Percentiles rank a stretch among this genome's conserved stretches.
phyloP scores from a whole-genome alignment of 768 basidiomycete species.

The Collybia sp. region DNA sequence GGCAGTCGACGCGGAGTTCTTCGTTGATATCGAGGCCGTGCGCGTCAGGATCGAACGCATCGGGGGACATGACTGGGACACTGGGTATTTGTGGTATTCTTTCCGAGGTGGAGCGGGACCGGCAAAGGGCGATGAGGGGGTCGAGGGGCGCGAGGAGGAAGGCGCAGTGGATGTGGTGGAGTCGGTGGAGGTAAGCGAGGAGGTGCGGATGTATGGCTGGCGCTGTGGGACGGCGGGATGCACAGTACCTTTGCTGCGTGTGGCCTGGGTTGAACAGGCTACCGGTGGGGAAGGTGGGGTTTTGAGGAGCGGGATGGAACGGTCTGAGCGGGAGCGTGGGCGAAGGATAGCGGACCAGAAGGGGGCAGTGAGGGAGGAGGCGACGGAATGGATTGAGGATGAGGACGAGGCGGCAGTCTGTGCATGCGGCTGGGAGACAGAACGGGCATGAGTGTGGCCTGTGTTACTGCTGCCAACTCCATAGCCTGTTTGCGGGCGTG shows the following conservation, averaged over 20 bases:
- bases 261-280: not conserved
- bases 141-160: conserved; percentile 11
- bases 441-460: conserved; percentile 18
- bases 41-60: conserved; percentile 45
- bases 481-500: conserved; percentile 23
- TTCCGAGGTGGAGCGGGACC: not conserved
- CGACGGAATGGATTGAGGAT: conserved; percentile 18
- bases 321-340: conserved; percentile 27
- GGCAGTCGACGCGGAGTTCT: conserved; percentile 14
- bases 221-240: not conserved
- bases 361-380: conserved; percentile 13
- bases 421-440: conserved; percentile 1
- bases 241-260: not conserved
- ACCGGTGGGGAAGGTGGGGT: conserved; percentile 24
- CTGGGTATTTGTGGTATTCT: not conserved
- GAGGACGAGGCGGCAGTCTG: not conserved
- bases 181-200: conserved; percentile 12
- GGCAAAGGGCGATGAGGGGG: conserved; percentile 5
- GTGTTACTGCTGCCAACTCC: not conserved
- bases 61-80: conserved; percentile 8
- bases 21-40: conserved; percentile 32
- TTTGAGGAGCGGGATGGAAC: conserved; percentile 26
- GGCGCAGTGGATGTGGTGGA: conserved; percentile 11
- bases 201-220: conserved; percentile 13
- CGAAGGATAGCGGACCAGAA: conserved; percentile 35